Base-by-base conservation (phyloP, 148 eudicot species). In the Pharnaceum exiguum region DNA sequence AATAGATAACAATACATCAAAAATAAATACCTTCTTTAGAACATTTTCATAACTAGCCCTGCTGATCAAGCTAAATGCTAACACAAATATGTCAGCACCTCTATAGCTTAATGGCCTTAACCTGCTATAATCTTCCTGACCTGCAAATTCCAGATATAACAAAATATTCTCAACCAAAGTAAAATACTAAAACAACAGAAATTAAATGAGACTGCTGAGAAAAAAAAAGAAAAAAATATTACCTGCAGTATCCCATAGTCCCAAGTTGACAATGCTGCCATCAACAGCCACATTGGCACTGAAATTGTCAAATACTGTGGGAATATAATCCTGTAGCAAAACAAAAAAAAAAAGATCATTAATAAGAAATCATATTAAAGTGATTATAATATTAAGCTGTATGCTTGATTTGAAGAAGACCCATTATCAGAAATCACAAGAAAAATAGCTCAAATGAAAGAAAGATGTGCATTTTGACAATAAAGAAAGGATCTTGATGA, bases 201-300 rank as follows among this genome's bases (percentile, higher is more conserved):
- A 17, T n/a, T 4, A 5, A 27, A 33, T 38, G 30, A 37, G 16
- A 33, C 17, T 51, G 43, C n/a, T 19, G 38, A 29, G 2, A 38
- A 17, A 38, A 48, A 24, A 13, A 12, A 13, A 44, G 32, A 39
- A 19, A n/a, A 48, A 39, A 1, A 11, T 50, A 43, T 31, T 5
- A 90, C 97, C 97, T 52, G 97, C 97, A 71, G 97, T 85, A 57
- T 90, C 97, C 97, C 97, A 90, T 1, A 90, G 70, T 16, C 97
- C 97, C 71, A 90, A 69, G 66, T 90, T 90, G 40, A 90, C 90
- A 83, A 86, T 82, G 60, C 65, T 86, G 43, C 97, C 91, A 75
- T 85, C 91, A 29, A 85, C 84, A 72, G 82, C 65, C 50, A 85
- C 91, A 79, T 85, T 85, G 22, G 91, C 87, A 71, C 91, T 85